Percentiles rank a stretch among this genome's conserved stretches.
phyloP scores from a whole-genome alignment of 2,329 filamentous ascomycete species.

The Cyphellophora europaea region DNA sequence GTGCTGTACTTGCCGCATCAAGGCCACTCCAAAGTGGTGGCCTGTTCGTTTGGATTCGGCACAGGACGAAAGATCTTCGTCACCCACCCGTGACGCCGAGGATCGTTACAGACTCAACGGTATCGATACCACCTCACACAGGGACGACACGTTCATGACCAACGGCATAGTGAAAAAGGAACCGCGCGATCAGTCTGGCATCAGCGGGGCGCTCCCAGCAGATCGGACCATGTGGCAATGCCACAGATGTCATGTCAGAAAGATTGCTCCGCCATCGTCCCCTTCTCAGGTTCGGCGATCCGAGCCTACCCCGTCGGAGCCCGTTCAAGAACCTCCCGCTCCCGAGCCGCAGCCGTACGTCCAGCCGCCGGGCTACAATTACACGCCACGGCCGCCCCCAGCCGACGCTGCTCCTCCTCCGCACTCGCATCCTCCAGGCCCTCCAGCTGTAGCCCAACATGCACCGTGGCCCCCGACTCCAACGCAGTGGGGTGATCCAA shows the following conservation, averaged over 20 bases:
- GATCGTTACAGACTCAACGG: no score
- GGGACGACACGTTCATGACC: constrained; percentile 10
- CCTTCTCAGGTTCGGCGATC: constrained; percentile 17
- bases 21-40: constrained; percentile 51
- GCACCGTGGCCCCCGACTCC: constrained; percentile 20
- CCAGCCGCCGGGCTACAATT: constrained; percentile 1
- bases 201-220: constrained; percentile 19
- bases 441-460: constrained; percentile 24
- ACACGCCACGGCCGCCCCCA: constrained; percentile 25
- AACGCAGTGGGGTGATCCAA: constrained; percentile 26
- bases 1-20: constrained; percentile 31
- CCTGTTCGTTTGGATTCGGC: constrained; percentile 26
- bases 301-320: constrained; percentile 24
- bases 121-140: no score
- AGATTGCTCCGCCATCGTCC: constrained; percentile 21
- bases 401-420: constrained; percentile 39
- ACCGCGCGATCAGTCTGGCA: constrained; percentile 17
- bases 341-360: no score
- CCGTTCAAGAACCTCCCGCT: constrained; percentile 20
- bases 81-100: constrained; percentile 10
- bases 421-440: constrained; percentile 18
- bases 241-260: constrained; percentile 59
- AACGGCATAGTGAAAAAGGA: constrained; percentile 19
- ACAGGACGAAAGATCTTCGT: constrained; percentile 2
- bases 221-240: constrained; percentile 51